A percentile compares a stretch with the other conserved stretches of the same genome.
Conservation (phyloP, 1,139 yeast genomes). For the Pichia cactophila region DNA sequence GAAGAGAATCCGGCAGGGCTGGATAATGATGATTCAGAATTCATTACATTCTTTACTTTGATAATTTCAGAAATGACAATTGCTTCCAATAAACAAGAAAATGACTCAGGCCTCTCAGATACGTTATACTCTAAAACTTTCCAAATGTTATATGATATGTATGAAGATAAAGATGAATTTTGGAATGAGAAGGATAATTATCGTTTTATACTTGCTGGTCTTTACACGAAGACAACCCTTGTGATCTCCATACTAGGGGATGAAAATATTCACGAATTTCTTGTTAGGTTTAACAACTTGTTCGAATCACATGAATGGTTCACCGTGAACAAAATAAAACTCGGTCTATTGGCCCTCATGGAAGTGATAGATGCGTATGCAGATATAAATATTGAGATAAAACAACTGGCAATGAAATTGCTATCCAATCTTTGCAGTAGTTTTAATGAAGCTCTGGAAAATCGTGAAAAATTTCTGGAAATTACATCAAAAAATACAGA, state of each 20-base stretch:
- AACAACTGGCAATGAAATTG: constrained; percentile 1
- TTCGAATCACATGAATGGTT: constrained; percentile 9
- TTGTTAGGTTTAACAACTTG: constrained; percentile 8
- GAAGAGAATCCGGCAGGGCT: constrained; percentile 12
- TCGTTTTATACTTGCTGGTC: constrained; percentile 9
- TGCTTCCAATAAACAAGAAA: not conserved
- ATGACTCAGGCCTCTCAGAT: constrained; percentile 6
- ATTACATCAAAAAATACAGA: constrained; percentile 7
- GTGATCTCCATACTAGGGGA: constrained; percentile 3
- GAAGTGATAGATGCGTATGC: constrained; percentile 1
- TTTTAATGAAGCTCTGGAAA: constrained; percentile 12
- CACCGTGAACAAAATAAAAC: constrained; percentile 46
- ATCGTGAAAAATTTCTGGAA: constrained; percentile 12
- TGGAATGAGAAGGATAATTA: constrained; percentile 10
- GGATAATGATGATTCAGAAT: constrained; percentile 12
- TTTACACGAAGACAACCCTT: constrained; percentile 5
- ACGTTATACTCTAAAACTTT: constrained; percentile 5
- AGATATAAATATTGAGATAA: not conserved
- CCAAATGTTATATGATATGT: constrained; percentile 5
- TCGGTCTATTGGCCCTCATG: constrained; percentile 33
- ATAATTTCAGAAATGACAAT: constrained; percentile 11
- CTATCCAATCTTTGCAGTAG: constrained; percentile 5
- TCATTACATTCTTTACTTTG: constrained; percentile 10
- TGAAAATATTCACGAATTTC: constrained; percentile 3
- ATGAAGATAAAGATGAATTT: constrained; percentile 10